Evolutionary conservation across 2,329 filamentous ascomycete species (phyloP), one percentile per base, ranked within the genome.

Genomic region (Colletotrichum spaethianum): DNA sequence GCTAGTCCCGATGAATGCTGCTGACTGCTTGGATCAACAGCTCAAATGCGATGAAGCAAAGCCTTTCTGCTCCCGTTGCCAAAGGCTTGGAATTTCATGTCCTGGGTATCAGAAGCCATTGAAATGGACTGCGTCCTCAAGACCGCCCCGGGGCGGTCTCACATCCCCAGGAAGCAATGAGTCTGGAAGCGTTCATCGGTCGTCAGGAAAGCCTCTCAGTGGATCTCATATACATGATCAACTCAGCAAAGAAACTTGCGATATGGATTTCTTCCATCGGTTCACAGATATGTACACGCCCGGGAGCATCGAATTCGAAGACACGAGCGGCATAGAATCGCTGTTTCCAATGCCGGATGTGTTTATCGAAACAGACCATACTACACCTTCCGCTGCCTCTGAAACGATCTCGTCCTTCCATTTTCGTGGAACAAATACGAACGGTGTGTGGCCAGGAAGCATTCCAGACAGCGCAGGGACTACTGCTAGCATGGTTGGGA

Each of bases 11-110:
- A 16, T 20, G n/a, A 44, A 18, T 16, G 3, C 12, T 26, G 33
- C 52, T 20, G 20, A 40, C 4, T 14, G 11, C 4, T 11, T 20
- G 6, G 5, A 8, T 18, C 14, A 23, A 26, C 6, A 68, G 67
- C 33, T 65, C 9, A 69, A 69, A 69, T 65, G 61, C 26, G 67
- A 69, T 6, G 67, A 69, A 42, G 52, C 36, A 18, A 59, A 65
- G 11, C 61, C 67, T 26, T 33, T 57, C 28, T 69, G 67, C 14
- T 65, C 61, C 12, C 61, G 61, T 26, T 59, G 67, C 26, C 33
- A 57, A 52, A 42, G 52, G 40, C 67, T 69, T 31, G 67, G 67
- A 6, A 69, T 69, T 23, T 18, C 61, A 2, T 65, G 67, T n/a
- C 61, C 52, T 2, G 52, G 60, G 3, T 69, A 69, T 7, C 40